phyloP scores from a whole-genome alignment of 129 eudicot species.

The Oenanthe sinensis region DNA sequence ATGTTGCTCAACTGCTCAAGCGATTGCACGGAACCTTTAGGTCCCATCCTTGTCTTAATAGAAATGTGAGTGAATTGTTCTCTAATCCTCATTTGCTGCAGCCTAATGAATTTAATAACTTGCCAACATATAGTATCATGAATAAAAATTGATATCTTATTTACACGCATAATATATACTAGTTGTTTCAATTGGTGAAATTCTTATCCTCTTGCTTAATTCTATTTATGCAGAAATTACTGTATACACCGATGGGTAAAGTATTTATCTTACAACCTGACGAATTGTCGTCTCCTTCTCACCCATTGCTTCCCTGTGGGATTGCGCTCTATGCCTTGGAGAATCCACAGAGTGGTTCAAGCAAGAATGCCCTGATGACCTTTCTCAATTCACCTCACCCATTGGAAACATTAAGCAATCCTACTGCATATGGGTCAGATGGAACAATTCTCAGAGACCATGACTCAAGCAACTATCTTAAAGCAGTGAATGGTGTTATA shows the following conservation, averaged over 20 bases:
- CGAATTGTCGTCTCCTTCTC: conserved; percentile 64
- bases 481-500: conserved; percentile 66
- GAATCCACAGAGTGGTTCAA: conserved; percentile 26
- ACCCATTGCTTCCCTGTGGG: conserved; percentile 77
- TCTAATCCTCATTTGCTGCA: neutral
- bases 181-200: neutral
- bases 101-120: neutral
- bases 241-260: conserved; percentile 81
- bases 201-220: neutral
- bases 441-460: conserved; percentile 89
- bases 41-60: conserved; percentile 75
- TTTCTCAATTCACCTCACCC: conserved; percentile 87
- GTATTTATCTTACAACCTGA: conserved; percentile 85
- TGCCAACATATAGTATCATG: neutral
- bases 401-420: conserved; percentile 63
- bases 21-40: conserved; percentile 58
- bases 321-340: conserved; percentile 50
- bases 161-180: neutral
- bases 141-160: neutral
- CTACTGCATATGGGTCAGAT: conserved; percentile 77
- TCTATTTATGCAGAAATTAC: conserved; percentile 48
- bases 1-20: conserved; percentile 64
- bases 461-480: conserved; percentile 80
- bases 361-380: conserved; percentile 42
- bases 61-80: conserved; percentile 41